These are phyloP conservation scores for Suillus spraguei DNA, from an alignment of 768 basidiomycete species.

Conservation along the genomic window DNA sequence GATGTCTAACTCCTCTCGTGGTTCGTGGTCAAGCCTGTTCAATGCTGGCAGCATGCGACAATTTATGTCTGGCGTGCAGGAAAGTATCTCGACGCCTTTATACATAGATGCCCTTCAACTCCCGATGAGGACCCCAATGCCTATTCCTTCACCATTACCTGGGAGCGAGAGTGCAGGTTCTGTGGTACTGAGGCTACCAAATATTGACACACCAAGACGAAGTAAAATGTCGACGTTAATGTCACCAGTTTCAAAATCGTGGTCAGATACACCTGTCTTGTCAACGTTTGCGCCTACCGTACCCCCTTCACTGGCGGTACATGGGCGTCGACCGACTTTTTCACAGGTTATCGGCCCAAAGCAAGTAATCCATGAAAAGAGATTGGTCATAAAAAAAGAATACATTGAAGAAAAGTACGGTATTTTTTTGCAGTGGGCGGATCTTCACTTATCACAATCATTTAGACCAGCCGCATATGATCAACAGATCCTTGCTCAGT, in stretches of 20 bases:
- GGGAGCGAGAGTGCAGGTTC: slow-evolving; percentile 19
- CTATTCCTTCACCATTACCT: slow-evolving; percentile 28
- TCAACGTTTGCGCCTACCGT: slow-evolving; percentile 31
- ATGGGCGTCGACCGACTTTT: slow-evolving; percentile 42
- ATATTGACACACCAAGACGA: slow-evolving; percentile 32
- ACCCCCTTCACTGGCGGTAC: slow-evolving; percentile 46
- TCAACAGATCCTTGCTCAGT: slow-evolving; percentile 42
- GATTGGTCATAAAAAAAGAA: slow-evolving; percentile 39
- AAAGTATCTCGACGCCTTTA: slow-evolving; percentile 45
- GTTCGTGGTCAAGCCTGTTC: slow-evolving; percentile 82
- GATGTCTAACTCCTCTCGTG: slow-evolving; percentile 66
- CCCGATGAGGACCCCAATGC: slow-evolving; percentile 14
- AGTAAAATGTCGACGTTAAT: slow-evolving; percentile 26
- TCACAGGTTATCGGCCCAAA: slow-evolving; percentile 41
- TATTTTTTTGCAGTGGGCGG: not conserved
- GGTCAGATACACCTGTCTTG: slow-evolving; percentile 51
- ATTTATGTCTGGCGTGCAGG: slow-evolving; percentile 64
- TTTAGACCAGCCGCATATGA: slow-evolving; percentile 34
- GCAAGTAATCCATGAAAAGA: slow-evolving; percentile 36
- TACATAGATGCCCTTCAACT: slow-evolving; percentile 22
- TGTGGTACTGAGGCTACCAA: slow-evolving; percentile 21
- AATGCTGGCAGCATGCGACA: slow-evolving; percentile 67
- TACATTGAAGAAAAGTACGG: slow-evolving; percentile 20
- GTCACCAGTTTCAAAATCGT: slow-evolving; percentile 50
- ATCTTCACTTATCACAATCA: slow-evolving; percentile 16